These are phyloP conservation scores for Coemansia sp. DNA, from an alignment of 192 early-diverging fungal genomes.

Conservation along the genomic window DNA sequence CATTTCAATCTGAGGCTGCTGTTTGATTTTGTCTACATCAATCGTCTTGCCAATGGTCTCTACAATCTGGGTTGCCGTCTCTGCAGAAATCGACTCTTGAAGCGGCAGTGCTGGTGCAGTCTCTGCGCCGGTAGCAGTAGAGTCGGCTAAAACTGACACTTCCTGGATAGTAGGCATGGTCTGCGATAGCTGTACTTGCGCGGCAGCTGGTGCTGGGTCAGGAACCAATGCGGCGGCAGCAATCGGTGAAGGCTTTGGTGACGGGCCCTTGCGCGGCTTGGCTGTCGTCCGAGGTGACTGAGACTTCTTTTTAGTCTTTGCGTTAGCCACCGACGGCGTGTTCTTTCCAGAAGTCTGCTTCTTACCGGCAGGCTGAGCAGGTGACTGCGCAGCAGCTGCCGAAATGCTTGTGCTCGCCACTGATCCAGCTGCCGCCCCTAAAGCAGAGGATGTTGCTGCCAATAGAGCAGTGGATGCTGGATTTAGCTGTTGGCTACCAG, in stretches of 20 bases:
- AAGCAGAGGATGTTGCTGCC: slow-evolving; percentile 4
- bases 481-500: not conserved
- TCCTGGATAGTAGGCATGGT: not conserved
- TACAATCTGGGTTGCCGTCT: slow-evolving; percentile 25
- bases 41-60: slow-evolving; percentile 10
- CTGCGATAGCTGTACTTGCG: not conserved
- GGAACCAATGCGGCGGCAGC: not conserved
- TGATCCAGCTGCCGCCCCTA: not conserved
- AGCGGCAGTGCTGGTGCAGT: slow-evolving; percentile 11
- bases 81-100: slow-evolving; percentile 24
- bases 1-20: slow-evolving; percentile 10
- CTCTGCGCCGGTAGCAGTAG: not conserved
- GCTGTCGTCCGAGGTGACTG: slow-evolving; percentile 40
- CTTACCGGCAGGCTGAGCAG: slow-evolving; percentile 12
- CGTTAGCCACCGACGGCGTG: slow-evolving; percentile 27
- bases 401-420: too few relatives aligned
- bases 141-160: not conserved
- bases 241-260: slow-evolving; percentile 9
- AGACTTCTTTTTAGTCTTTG: slow-evolving; percentile 48
- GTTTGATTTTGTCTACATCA: slow-evolving; percentile 3
- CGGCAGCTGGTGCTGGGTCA: not conserved
- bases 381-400: slow-evolving; percentile 2
- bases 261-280: slow-evolving; percentile 30
- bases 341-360: slow-evolving; percentile 31
- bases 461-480: not conserved